These are phyloP conservation scores for Trifolium dubium DNA, from an alignment of 306 rosid species.

Conservation along the genomic window DNA sequence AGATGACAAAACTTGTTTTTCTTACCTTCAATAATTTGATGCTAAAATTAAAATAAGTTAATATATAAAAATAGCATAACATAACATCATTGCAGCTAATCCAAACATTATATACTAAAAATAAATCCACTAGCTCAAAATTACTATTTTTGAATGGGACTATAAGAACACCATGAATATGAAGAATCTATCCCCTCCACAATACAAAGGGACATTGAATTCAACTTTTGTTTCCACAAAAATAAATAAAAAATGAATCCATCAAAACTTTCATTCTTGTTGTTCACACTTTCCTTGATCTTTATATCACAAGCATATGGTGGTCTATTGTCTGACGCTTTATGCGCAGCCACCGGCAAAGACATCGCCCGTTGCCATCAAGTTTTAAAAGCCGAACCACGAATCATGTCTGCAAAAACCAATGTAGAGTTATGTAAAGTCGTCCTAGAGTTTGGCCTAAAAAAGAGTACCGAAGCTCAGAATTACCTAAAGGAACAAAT, in stretches of 20 bases:
- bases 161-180: background rate
- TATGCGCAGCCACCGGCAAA: background rate
- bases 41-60: background rate
- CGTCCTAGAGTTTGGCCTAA: background rate
- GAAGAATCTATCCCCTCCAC: slow-evolving; percentile 26
- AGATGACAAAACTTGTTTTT: background rate
- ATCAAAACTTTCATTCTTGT: slow-evolving; percentile 24
- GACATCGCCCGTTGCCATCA: slow-evolving; percentile 21
- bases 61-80: slow-evolving; percentile 35
- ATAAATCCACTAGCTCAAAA: background rate
- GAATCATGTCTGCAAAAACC: background rate
- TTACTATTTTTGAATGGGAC: background rate
- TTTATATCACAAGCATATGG: slow-evolving; percentile 25
- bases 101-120: slow-evolving; percentile 40
- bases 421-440: background rate
- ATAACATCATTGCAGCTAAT: background rate
- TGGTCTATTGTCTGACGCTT: background rate
- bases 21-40: background rate
- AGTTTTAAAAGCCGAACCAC: background rate
- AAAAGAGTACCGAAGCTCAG: slow-evolving; percentile 19
- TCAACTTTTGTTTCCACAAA: slow-evolving; percentile 15
- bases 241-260: slow-evolving; percentile 32
- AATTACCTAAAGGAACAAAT: background rate
- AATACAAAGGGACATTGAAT: background rate
- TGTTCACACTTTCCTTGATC: slow-evolving; percentile 40